Evolutionary conservation across 1,284 basidiomycete species (phyloP).

Genomic region (Wallemia ichthyophaga): DNA sequence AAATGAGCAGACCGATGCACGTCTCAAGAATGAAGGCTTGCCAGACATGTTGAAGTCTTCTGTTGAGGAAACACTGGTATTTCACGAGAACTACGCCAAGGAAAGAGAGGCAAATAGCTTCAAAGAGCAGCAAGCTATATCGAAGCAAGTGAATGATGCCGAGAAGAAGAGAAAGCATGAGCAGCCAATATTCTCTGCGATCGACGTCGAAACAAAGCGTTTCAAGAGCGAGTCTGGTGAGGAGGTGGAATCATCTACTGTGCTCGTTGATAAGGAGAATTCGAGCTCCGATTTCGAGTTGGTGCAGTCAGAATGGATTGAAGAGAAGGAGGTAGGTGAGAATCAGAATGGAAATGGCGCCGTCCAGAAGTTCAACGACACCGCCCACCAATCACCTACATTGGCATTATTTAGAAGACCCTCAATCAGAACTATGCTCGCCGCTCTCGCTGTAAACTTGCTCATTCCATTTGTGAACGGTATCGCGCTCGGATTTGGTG

Average conservation of each 20-base stretch:
- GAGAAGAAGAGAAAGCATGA: background rate
- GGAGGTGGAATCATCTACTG: background rate
- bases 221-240: background rate
- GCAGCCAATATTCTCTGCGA: background rate
- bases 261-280: background rate
- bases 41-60: background rate
- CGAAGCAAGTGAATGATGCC: background rate
- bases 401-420: background rate
- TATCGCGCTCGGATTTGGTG: conserved; percentile 91
- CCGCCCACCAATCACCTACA: background rate
- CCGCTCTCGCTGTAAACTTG: conserved; percentile 68
- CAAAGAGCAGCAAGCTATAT: background rate
- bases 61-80: background rate
- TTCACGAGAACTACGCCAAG: background rate
- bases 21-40: background rate
- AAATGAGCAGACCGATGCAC: background rate
- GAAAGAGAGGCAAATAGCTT: background rate
- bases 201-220: background rate
- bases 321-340: background rate
- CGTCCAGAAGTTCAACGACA: background rate
- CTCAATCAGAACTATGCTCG: conserved; percentile 16
- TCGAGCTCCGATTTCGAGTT: background rate
- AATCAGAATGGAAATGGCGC: too few species aligned
- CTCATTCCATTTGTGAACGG: conserved; percentile 84
- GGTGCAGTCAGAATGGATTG: background rate